A percentile compares a stretch with the other conserved stretches of the same genome.
Conservation (phyloP, 2,329 filamentous ascomycete genomes). For the Colletotrichum navitas region DNA sequence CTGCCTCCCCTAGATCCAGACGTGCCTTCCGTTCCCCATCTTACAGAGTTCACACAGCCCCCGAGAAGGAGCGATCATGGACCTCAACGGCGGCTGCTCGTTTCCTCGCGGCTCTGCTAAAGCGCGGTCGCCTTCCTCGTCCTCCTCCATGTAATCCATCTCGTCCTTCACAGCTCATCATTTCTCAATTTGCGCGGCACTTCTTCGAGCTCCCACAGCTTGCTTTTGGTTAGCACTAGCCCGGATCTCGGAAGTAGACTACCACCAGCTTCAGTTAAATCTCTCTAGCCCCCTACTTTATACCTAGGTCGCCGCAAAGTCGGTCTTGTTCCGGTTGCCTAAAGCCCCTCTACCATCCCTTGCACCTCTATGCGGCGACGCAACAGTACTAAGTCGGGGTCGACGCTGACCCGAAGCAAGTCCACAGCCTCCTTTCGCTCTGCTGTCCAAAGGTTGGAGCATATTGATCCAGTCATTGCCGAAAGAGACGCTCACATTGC, state of each 20-base stretch:
- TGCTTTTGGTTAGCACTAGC: conserved; percentile 40
- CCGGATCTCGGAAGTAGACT: conserved; percentile 12
- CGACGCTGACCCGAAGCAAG: conserved; percentile 63
- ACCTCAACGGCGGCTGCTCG: not conserved
- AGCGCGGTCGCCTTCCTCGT: conserved; percentile 4
- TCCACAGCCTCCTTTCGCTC: conserved; percentile 57
- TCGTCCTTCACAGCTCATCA: conserved; percentile 2
- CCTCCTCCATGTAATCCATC: not conserved
- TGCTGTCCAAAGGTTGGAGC: conserved; percentile 58
- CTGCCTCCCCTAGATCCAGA: conserved; percentile 1
- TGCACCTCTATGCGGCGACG: conserved; percentile 60
- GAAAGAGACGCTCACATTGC: conserved; percentile 73
- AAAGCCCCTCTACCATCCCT: conserved; percentile 3
- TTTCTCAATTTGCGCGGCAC: conserved; percentile 1
- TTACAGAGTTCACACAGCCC: conserved; percentile 23
- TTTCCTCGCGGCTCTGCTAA: conserved; percentile 5
- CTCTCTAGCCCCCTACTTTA: conserved; percentile 31
- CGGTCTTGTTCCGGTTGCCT: not conserved
- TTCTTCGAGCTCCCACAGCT: conserved; percentile 22
- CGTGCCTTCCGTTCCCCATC: conserved; percentile 18
- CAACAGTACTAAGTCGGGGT: conserved; percentile 60
- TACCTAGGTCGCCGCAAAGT: conserved; percentile 22
- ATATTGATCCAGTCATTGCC: conserved; percentile 62
- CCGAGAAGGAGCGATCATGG: conserved; percentile 32
- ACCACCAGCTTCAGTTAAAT: conserved; percentile 41